Percentiles rank a stretch among this genome's conserved stretches.
phyloP scores from a whole-genome alignment of 768 basidiomycete species.

The Lactarius sanguifluus region DNA sequence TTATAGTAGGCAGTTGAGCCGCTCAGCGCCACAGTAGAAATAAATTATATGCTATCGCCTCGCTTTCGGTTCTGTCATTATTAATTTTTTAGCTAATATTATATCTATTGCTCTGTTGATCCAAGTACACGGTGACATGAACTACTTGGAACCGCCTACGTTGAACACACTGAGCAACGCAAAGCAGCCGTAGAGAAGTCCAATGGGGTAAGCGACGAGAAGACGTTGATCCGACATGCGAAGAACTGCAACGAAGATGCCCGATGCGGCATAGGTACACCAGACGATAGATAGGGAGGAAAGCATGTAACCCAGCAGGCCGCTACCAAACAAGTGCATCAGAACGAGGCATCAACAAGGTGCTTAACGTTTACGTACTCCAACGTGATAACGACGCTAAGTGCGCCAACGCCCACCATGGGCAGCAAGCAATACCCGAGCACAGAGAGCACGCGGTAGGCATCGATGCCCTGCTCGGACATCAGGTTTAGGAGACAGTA shows the following conservation, averaged over 20 bases:
- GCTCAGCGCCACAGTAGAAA: slow-evolving; percentile 26
- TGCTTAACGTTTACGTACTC: slow-evolving; percentile 59
- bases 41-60: slow-evolving; percentile 15
- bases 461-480: slow-evolving; percentile 93
- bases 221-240: slow-evolving; percentile 94
- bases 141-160: slow-evolving; percentile 38
- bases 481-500: slow-evolving; percentile 96
- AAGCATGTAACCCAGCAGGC: slow-evolving; percentile 80
- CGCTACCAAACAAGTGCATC: slow-evolving; percentile 46
- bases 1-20: slow-evolving; percentile 71
- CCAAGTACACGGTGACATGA: slow-evolving; percentile 2
- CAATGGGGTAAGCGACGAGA: slow-evolving; percentile 95
- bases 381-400: slow-evolving; percentile 83
- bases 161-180: slow-evolving; percentile 91
- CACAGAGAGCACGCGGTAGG: slow-evolving; percentile 92
- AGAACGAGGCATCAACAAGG: slow-evolving; percentile 9
- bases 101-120: slow-evolving; percentile 19
- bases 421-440: slow-evolving; percentile 95
- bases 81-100: slow-evolving; percentile 26
- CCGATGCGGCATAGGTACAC: slow-evolving; percentile 96
- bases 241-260: slow-evolving; percentile 93
- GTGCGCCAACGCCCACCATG: slow-evolving; percentile 90
- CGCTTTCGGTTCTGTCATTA: slow-evolving; percentile 30
- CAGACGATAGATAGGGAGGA: slow-evolving; percentile 83
- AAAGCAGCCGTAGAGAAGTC: slow-evolving; percentile 91